A percentile compares a stretch with the other conserved stretches of the same genome.
phyloP scores from a whole-genome alignment of 164 flowering plant genomes.

The Tetrastigma voinierianum region DNA sequence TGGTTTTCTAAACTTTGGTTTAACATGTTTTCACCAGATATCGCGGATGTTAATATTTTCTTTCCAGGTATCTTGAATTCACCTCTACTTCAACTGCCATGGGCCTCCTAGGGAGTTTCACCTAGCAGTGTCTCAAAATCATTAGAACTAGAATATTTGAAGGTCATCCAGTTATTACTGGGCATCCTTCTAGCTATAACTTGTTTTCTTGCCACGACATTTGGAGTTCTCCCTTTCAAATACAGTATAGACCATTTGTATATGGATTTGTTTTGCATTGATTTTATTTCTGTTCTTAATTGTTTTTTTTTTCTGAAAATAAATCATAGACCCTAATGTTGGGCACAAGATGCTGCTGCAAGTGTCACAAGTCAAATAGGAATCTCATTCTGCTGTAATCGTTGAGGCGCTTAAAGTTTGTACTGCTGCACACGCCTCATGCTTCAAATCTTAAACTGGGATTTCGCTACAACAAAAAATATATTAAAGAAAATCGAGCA shows the following conservation, averaged over 20 bases:
- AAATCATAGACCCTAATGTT: conserved; percentile 65
- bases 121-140: conserved; percentile 73
- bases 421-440: conserved; percentile 73
- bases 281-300: conserved; percentile 3
- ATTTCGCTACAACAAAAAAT: conserved; percentile 46
- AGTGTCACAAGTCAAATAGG: conserved; percentile 62
- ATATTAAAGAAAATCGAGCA: conserved; percentile 33
- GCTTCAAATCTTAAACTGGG: conserved; percentile 93
- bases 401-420: conserved; percentile 89
- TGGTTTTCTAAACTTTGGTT: not conserved
- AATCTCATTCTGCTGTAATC: conserved; percentile 48
- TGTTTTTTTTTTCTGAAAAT: conserved; percentile 4
- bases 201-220: not conserved
- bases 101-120: conserved; percentile 98
- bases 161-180: conserved; percentile 45
- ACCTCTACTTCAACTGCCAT: conserved; percentile 88
- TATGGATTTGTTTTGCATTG: not conserved
- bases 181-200: conserved; percentile 5
- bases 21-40: not conserved
- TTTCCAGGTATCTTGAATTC: conserved; percentile 86
- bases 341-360: conserved; percentile 86
- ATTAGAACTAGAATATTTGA: conserved; percentile 68
- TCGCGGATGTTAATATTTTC: not conserved
- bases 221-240: conserved; percentile 1
- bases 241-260: not conserved